Base-by-base conservation (phyloP, 2,329 filamentous ascomycete species). In the Ceratocystis ficicola region DNA sequence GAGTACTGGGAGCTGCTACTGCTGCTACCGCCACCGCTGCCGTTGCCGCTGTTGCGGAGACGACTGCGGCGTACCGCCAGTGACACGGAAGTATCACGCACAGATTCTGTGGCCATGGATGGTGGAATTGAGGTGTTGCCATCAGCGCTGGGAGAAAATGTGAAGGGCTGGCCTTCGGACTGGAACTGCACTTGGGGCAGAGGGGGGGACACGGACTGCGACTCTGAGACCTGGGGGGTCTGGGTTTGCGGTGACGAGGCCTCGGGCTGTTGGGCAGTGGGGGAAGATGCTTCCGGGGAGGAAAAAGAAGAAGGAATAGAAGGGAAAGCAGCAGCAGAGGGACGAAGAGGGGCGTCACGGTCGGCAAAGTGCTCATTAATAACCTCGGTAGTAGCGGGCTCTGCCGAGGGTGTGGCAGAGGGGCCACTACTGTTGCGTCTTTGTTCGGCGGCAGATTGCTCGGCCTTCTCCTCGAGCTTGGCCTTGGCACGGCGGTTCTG, bases 401-500 rank as follows among this genome's bases (percentile, higher is more conserved):
- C 77, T 8, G 75, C n/a, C n/a, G 55, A 20, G 44, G 50, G 20
- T 12, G 46, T 41, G 2, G 55, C 41, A 36, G 57, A 57, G 41
- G 74, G 32, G 70, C 69, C 4, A 73, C 71, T 25, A 75, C 67
- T 15, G 67, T 64, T n/a, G 5, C 15, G 28, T 36, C 15, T 59
- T 55, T 71, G 71, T 8, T 66, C 66, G 20, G 65, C 75, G 25
- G 77, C 77, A 69, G 81, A 78, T 68, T 79, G 78, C 65, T 78
- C 76, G 57, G 79, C 76, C 69, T 84, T 84, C 71, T 79, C 81
- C 72, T 85, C 82, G 72, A 86, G 84, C 79, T 85, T 85, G 69
- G 83, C 82, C 73, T 84, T 82, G 64, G 84, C 84, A 63, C 84
- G 79, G 67, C 84, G 77, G 72, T 87, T 87, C 70, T 87, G 84